Percentiles rank a stretch among this genome's conserved stretches.
phyloP scores from a whole-genome alignment of 2,329 filamentous ascomycete genomes.

The Alternaria dauci region DNA sequence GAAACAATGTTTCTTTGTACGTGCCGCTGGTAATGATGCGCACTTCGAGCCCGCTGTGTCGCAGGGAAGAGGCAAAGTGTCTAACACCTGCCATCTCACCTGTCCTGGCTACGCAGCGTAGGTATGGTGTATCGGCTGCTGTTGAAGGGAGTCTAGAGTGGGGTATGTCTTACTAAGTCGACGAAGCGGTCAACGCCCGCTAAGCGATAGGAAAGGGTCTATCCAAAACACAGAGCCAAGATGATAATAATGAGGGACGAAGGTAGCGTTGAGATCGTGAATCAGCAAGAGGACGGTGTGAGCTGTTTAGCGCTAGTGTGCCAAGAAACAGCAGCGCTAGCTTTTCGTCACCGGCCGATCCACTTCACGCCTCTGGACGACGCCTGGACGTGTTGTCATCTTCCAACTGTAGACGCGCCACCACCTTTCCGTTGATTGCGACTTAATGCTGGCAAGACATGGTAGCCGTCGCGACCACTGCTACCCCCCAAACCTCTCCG shows the following conservation, averaged over 20 bases:
- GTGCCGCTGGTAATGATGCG: conserved; percentile 6
- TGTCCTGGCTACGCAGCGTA: conserved; percentile 16
- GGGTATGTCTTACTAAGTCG: conserved; percentile 35
- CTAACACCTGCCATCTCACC: conserved; percentile 33
- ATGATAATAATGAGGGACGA: conserved; percentile 14
- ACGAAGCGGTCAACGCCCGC: conserved; percentile 32
- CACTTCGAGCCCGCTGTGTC: conserved; percentile 19
- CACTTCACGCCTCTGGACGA: not conserved
- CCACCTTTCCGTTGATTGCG: not conserved
- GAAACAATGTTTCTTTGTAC: conserved; percentile 9
- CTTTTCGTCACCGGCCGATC: conserved; percentile 5
- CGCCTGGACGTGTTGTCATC: not conserved
- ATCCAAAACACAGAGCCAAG: conserved; percentile 21
- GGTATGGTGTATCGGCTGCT: conserved; percentile 21
- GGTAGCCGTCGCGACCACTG: not conserved
- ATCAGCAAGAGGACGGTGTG: conserved; percentile 24
- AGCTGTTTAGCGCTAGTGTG: conserved; percentile 21
- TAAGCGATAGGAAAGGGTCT: conserved; percentile 17
- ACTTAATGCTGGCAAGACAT: not conserved
- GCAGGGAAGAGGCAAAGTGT: conserved; percentile 16
- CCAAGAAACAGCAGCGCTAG: conserved; percentile 1
- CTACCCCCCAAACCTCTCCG: not conserved
- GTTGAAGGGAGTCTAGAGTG: conserved; percentile 21
- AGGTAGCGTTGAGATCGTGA: conserved; percentile 17
- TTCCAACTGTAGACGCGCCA: not conserved